Conservation (phyloP, 495 filamentous ascomycete species). For the Chaetomium cochliodes region DNA sequence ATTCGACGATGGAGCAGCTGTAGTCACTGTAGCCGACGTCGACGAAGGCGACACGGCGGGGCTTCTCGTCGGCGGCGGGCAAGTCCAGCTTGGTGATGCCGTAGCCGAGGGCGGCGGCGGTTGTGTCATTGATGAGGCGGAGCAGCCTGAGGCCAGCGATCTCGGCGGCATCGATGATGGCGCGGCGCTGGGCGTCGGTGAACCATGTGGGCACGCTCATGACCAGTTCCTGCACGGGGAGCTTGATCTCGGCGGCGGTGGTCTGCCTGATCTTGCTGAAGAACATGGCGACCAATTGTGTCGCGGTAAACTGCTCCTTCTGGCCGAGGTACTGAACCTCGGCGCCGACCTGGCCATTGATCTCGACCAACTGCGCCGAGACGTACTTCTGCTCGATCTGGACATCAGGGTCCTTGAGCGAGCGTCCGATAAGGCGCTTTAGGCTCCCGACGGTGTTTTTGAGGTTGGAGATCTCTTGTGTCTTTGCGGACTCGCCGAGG, state of each 20-base stretch:
- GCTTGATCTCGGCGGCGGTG: constrained; percentile 79
- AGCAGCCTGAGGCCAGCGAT: constrained; percentile 92
- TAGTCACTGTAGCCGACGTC: constrained; percentile 98
- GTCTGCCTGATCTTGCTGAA: constrained; percentile 90
- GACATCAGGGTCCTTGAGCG: constrained; percentile 84
- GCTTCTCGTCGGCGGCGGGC: constrained; percentile 85
- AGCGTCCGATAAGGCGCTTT: constrained; percentile 86
- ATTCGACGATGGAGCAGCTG: constrained; percentile 90
- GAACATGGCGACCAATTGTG: constrained; percentile 92
- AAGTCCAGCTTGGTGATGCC: constrained; percentile 97
- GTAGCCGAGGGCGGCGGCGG: constrained; percentile 91
- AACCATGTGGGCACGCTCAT: constrained; percentile 96
- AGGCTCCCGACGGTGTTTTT: constrained; percentile 96
- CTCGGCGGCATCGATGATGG: constrained; percentile 87
- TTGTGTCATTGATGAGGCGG: constrained; percentile 96
- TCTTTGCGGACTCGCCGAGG: constrained; percentile 93
- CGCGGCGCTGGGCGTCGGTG: constrained; percentile 87
- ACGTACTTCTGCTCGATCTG: constrained; percentile 88
- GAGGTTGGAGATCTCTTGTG: constrained; percentile 97
- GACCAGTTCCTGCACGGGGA: constrained; percentile 92
- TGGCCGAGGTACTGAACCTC: constrained; percentile 92
- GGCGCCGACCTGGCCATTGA: constrained; percentile 90
- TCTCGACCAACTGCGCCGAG: constrained; percentile 81
- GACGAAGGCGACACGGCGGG: constrained; percentile 84
- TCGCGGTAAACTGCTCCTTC: constrained; percentile 89